Base-by-base conservation (phyloP, 495 filamentous ascomycete species). In the Xylaria venustula region DNA sequence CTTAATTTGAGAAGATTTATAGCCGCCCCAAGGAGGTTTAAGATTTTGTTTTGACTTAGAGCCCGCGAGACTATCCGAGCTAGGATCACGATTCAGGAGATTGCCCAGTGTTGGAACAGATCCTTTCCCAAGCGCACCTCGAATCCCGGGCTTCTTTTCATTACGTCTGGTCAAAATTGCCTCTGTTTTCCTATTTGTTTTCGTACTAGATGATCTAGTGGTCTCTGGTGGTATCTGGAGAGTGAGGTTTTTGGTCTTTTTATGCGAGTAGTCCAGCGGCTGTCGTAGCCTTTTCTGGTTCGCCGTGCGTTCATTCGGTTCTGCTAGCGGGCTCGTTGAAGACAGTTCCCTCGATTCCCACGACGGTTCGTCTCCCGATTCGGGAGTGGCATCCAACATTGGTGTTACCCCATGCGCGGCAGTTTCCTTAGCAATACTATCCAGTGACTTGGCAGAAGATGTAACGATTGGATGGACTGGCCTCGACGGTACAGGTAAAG, bases 251-350 rank as follows among this genome's bases (percentile, higher is more conserved):
- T 49, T 63, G 54, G 65, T 23, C 28, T 20, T 28, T 11, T 64
- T 48, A 34, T 65, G 54, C 22, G 65, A 47, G 4, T 51, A 44
- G 6, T 71, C 62, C 7, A 71, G 62, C 14, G 75, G 72, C n/a
- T 67, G 69, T 30, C 75, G 72, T 11, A 69, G 53, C 11, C 74
- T 70, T 60, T 81, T 83, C 55, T 81, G 78, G 51, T 79, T 81
- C 23, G 79, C 75, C 4, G 71, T 46, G 49, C 70, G 68, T 28
- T 72, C 74, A 12, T 54, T 36, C 3, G 41, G 47, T n/a, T n/a
- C 30, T 28, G 25, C 19, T 20, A 26, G 7, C 36, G 19, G 28
- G 34, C 19, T 30, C 7, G 1, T 54, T 23, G 17, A 60, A 19
- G 26, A 30, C 30, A 30, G 45, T 5, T 34, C 5, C 30, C n/a